Base-by-base conservation (phyloP, 2,329 filamentous ascomycete genomes). In the Pleomassaria siparia region DNA sequence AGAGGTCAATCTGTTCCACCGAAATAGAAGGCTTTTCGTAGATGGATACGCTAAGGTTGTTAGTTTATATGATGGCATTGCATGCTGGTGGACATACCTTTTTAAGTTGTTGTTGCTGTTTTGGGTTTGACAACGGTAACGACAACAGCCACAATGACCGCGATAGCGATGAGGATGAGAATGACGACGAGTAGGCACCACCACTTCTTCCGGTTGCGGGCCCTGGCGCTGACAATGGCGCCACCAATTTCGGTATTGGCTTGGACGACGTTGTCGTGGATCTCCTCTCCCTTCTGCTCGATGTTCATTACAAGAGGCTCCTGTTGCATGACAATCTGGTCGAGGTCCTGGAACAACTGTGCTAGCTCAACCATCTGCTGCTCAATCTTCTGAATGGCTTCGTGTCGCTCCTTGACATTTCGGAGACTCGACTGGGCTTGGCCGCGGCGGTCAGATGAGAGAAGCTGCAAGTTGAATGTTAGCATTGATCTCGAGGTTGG, bases 311-410 rank as follows among this genome's bases (percentile, higher is more conserved):
- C 84, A 24, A 87, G 80, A 13, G 82, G 85, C 61, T 96, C 91
- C 72, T 97, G 92, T 75, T 95, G 85, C 28, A 91, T 80, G 51
- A 97, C 86, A 41, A 95, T 77, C 25, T 85, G 84, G 59, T 96
- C 89, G 75, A 97, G 86, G 59, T 96, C 87, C 67, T 91, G 83
- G 82, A 96, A 95, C 45, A 97, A 77, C 72, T 94, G 84, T 5
- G 88, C 84, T 47, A 99, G 79, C 72, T 96, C 88, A 10, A 89
- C 84, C 82, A 97, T 88, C 68, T 95, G 88, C 66, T 83, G 79
- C 76, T 96, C 91, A 65, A 97, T 96, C 80, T 95, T 92, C 73
- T 91, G 83, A 58, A 99, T 88, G 33, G 89, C 91, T 43, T 84
- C 84, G 70, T 96, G 91, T 57, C 94, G 87, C 64, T 88, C 84